phyloP scores from a whole-genome alignment of 495 filamentous ascomycete genomes.

The Cairneyella variabilis region DNA sequence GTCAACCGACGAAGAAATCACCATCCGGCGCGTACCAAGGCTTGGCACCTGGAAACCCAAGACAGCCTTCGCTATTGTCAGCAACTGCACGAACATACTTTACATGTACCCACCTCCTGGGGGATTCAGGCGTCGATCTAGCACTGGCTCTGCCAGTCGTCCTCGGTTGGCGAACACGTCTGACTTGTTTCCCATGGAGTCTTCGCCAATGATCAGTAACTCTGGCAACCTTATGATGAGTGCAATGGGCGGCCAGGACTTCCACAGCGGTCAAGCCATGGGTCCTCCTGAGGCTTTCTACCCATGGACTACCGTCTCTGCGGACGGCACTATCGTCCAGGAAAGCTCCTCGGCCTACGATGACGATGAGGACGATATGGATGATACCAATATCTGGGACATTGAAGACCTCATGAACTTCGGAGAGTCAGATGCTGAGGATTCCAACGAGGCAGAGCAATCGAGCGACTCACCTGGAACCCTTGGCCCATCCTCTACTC shows the following conservation, averaged over 20 bases:
- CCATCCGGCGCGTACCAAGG: slow-evolving; percentile 23
- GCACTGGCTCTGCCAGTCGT: slow-evolving; percentile 42
- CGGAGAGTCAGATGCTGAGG: slow-evolving; percentile 51
- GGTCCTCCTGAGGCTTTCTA: slow-evolving; percentile 77
- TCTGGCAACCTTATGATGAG: slow-evolving; percentile 76
- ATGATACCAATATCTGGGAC: slow-evolving; percentile 61
- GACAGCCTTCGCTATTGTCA: too few relatives aligned
- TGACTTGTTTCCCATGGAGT: slow-evolving; percentile 31
- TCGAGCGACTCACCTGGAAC: slow-evolving; percentile 32
- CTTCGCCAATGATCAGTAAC: slow-evolving; percentile 60
- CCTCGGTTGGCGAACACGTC: slow-evolving; percentile 19
- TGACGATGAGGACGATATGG: slow-evolving; percentile 53
- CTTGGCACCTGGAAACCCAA: background rate
- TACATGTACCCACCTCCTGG: too few relatives aligned
- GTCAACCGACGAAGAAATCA: slow-evolving; percentile 32
- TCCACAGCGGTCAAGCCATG: slow-evolving; percentile 60
- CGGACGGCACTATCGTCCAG: slow-evolving; percentile 44
- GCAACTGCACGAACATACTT: too few relatives aligned
- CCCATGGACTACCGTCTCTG: slow-evolving; percentile 56
- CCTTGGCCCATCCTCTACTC: slow-evolving; percentile 31
- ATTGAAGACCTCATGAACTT: slow-evolving; percentile 73
- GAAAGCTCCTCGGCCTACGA: slow-evolving; percentile 33
- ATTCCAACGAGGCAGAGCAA: slow-evolving; percentile 31
- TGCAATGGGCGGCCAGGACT: slow-evolving; percentile 39
- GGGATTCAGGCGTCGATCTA: slow-evolving; percentile 36